Conservation (phyloP, 768 basidiomycete genomes). For the Termitomyces titanicus region DNA sequence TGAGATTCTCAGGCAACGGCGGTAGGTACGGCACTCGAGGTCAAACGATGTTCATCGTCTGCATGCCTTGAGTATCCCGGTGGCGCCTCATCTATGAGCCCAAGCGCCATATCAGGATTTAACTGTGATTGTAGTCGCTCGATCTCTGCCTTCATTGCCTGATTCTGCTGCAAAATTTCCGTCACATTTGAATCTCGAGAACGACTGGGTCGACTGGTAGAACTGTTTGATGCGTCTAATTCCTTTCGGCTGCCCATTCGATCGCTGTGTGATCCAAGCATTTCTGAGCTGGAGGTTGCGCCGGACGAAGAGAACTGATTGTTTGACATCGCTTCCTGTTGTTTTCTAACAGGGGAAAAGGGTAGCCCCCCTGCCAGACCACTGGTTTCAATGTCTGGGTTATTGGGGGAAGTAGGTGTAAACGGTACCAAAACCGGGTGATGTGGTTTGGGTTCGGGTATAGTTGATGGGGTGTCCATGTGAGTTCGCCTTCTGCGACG, state of each 20-base stretch:
- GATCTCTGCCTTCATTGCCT: constrained; percentile 12
- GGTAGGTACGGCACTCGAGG: neutral
- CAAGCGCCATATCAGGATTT: constrained; percentile 7
- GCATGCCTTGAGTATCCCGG: constrained; percentile 10
- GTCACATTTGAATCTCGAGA: neutral
- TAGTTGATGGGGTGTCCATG: neutral
- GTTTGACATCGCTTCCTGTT: neutral
- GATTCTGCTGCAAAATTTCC: neutral
- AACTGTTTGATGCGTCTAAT: neutral
- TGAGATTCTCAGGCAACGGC: neutral
- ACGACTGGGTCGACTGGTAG: neutral
- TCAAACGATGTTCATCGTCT: neutral
- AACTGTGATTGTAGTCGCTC: constrained; percentile 8
- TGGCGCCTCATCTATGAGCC: constrained; percentile 12
- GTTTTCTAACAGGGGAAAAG: neutral
- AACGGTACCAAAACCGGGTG: neutral
- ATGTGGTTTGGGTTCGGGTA: neutral
- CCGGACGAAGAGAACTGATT: neutral
- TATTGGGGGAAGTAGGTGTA: neutral
- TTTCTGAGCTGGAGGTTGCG: neutral
- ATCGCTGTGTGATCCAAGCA: neutral
- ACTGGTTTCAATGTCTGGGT: neutral
- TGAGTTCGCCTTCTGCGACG: neutral
- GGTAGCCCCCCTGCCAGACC: neutral
- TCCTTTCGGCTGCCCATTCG: neutral